Evolutionary conservation across 192 early-diverging fungal genomes (phyloP).

Genomic region (Coemansia nantahalensis): DNA sequence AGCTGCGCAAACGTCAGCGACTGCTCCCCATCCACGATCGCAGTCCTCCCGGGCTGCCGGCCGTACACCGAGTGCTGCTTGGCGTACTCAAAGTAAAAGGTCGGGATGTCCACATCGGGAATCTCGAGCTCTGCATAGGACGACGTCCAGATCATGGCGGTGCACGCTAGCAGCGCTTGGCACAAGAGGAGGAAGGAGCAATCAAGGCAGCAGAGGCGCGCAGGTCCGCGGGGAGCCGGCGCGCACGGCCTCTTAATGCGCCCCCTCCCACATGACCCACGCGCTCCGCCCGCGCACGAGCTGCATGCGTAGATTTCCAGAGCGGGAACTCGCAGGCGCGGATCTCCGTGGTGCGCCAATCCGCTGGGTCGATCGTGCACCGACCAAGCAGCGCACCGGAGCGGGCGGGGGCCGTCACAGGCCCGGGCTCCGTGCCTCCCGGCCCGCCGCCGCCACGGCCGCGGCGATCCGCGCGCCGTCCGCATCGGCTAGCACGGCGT

Average conservation of each 20-base stretch:
- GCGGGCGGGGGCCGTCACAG: too few species aligned
- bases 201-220: too few species aligned
- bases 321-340: too few species aligned
- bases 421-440: slow-evolving; percentile 9
- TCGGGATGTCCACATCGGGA: slow-evolving; percentile 40
- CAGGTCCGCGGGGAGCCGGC: too few species aligned
- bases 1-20: slow-evolving; percentile 34
- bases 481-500: slow-evolving; percentile 31
- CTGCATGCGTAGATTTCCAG: too few species aligned
- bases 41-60: slow-evolving; percentile 24
- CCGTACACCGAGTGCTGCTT: slow-evolving; percentile 32
- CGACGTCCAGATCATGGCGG: slow-evolving; percentile 43
- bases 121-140: slow-evolving; percentile 17
- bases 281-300: too few species aligned
- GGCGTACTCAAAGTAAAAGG: slow-evolving; percentile 34
- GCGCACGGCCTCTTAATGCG: too few species aligned
- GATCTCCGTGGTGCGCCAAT: too few species aligned
- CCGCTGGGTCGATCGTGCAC: too few species aligned
- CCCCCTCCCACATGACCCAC: too few species aligned
- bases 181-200: background rate
- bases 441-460: slow-evolving; percentile 23
- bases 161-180: too few species aligned
- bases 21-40: slow-evolving; percentile 13
- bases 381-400: too few species aligned
- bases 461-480: slow-evolving; percentile 32